Percentiles rank a stretch among this genome's conserved stretches.
These are phyloP conservation scores for Hypocrella siamensis DNA, from an alignment of 2,329 filamentous ascomycete genomes.

Conservation along the genomic window DNA sequence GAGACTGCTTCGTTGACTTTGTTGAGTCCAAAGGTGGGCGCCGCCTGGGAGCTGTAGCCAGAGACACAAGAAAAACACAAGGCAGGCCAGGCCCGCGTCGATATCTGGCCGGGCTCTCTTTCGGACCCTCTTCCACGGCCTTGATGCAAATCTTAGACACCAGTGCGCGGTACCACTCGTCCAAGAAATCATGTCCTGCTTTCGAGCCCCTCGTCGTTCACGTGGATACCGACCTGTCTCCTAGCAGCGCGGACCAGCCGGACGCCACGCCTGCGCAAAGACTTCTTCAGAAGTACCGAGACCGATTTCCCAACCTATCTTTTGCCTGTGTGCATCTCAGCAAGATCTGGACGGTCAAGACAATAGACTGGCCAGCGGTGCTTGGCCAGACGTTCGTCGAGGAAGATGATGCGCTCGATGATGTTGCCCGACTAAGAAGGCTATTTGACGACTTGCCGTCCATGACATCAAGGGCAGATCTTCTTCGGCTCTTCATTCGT, in stretches of 20 bases:
- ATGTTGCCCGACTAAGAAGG: constrained; percentile 29
- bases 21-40: constrained; percentile 66
- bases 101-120: constrained; percentile 67
- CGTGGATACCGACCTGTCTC: constrained; percentile 26
- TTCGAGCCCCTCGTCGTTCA: constrained; percentile 53
- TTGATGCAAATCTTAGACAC: constrained; percentile 62
- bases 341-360: constrained; percentile 35
- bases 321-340: constrained; percentile 51
- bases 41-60: constrained; percentile 40
- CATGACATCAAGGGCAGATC: constrained; percentile 60
- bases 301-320: constrained; percentile 48
- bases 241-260: constrained; percentile 2
- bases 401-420: constrained; percentile 5
- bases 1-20: constrained; percentile 63
- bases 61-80: constrained; percentile 26
- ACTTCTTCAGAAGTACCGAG: constrained; percentile 36
- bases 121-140: constrained; percentile 65
- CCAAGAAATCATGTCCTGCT: constrained; percentile 45
- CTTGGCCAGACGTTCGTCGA: constrained; percentile 14
- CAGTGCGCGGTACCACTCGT: constrained; percentile 49
- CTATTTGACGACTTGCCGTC: constrained; percentile 51
- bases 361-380: constrained; percentile 38
- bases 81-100: constrained; percentile 17
- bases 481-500: constrained; percentile 53
- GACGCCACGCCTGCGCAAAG: constrained; percentile 18